Evolutionary conservation across 140 eudicot species (phyloP), one percentile per base, ranked within the genome.

Genomic region (Anethum foeniculum): DNA sequence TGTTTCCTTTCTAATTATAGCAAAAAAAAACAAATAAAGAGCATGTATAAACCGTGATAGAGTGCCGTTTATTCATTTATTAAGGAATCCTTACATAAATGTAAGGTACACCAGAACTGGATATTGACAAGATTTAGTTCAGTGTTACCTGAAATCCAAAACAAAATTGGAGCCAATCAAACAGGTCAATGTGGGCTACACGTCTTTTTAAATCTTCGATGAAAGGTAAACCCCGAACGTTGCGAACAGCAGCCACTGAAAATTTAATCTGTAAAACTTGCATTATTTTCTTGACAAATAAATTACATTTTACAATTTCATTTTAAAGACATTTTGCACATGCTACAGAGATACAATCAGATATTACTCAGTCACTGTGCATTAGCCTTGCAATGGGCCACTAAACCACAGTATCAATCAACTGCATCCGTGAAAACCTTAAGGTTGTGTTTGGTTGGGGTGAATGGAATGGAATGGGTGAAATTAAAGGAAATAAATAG

Each of bases 81-180:
- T 36, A 72, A 47, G 32, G 52, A 6, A 41, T 32, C 28, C 73
- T 54, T 13, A 28, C 14, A 15, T 71, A 71, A 72, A 41, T 23
- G 77, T 11, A 39, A 36, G 27, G 6, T 44, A 2, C 54, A 44
- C 16, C 27, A 30, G 43, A 75, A 75, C 16, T 75, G 19, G 41
- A 75, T 10, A 25, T 48, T 27, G 32, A 75, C 18, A 75, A 48
- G 16, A 75, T 44, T 44, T 27, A 6, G 51, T 43, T 75, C 79
- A 75, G 41, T 47, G 51, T 12, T 60, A 95, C 99, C 96, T 95
- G 99, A 88, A 95, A 95, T 68, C 93, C 92, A 81, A 88, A 93
- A 78, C 83, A 83, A 81, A 86, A 89, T 60, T 93, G 94, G 81
- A 95, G 97, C 99, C 99, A 95, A 68, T 95, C 96, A 68, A 95